Percentiles rank a stretch among this genome's conserved stretches.
Conservation (phyloP, 495 filamentous ascomycete species). For the Copromyces sp. region DNA sequence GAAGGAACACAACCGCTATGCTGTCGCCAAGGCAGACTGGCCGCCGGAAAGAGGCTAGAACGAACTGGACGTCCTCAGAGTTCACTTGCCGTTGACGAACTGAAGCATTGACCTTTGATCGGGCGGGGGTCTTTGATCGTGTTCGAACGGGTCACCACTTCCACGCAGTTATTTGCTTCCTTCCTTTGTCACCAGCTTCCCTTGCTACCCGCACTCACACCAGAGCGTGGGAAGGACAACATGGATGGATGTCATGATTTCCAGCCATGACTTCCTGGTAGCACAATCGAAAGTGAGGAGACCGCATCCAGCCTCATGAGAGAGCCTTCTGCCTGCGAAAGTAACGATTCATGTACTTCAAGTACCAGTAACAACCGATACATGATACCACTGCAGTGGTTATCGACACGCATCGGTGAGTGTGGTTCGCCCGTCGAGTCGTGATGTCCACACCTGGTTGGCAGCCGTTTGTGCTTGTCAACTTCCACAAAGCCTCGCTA, state of each 20-base stretch:
- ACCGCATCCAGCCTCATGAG: neutral
- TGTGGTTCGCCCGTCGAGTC: neutral
- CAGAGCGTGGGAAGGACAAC: neutral
- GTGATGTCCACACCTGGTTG: neutral
- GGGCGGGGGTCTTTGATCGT: too few species aligned
- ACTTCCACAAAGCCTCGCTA: neutral
- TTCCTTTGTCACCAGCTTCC: neutral
- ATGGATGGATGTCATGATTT: neutral
- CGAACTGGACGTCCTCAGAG: neutral
- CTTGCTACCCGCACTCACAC: neutral
- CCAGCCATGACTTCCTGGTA: neutral
- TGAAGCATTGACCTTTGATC: too few species aligned
- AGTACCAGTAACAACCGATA: neutral
- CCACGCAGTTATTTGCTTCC: neutral
- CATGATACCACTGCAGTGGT: neutral
- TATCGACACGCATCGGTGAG: neutral
- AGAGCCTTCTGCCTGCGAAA: neutral
- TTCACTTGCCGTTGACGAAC: neutral
- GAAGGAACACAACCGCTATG: neutral
- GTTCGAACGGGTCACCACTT: neutral
- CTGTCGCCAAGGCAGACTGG: neutral
- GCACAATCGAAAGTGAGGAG: neutral
- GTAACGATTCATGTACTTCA: neutral
- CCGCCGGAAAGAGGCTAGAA: neutral
- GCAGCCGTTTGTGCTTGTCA: neutral